Base-by-base conservation (phyloP, 805 yeast species). In the Lipomyces yamadae region DNA sequence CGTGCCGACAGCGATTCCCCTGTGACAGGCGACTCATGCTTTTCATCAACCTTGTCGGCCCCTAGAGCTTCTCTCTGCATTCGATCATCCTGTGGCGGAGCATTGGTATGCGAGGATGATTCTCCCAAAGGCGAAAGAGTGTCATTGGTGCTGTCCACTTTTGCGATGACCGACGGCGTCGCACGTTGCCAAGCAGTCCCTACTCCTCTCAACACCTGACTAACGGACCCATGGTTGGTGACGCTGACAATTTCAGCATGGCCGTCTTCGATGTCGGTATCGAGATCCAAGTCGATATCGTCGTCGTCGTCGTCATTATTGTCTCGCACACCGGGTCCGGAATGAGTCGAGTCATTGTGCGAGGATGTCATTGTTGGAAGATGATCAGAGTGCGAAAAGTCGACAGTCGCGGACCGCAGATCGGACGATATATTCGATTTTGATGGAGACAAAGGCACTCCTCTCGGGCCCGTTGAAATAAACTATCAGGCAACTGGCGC, bases 161-260 rank as follows among this genome's bases (percentile, higher is more conserved):
- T 15, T 29, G 34, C 11, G 32, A 32, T 52, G 34, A 52, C 15
- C 35, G 55, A 29, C 34, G 55, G 34, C 34, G 24, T 52, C 55
- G 8, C 10, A 5, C 33, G 32, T 29, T 52, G 55, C n/a, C 35
- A 34, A 32, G 55, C 34, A 32, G 30, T 2, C 18, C 34, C 58
- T 39, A 8, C 39, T 13, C 42, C 45, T 30, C 58, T 39, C 13
- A 56, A 29, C 58, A 56, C 32, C 34, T 56, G 58, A 32, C 58
- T 56, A 29, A 56, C 42, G 6, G 58, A 56, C 3, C 58, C 58
- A 33, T 56, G 58, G 42, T 56, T 39, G 35, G 58, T n/a, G 42
- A 56, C 30, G 29, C 30, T 56, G 34, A 30, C 39, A 15, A 56
- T 56, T 33, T 56, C 45, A 10, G 58, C 58, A 11, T 56, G 58